Percentiles rank a stretch among this genome's conserved stretches.
phyloP scores from a whole-genome alignment of 495 filamentous ascomycete genomes.

The Aspergillus steynii region DNA sequence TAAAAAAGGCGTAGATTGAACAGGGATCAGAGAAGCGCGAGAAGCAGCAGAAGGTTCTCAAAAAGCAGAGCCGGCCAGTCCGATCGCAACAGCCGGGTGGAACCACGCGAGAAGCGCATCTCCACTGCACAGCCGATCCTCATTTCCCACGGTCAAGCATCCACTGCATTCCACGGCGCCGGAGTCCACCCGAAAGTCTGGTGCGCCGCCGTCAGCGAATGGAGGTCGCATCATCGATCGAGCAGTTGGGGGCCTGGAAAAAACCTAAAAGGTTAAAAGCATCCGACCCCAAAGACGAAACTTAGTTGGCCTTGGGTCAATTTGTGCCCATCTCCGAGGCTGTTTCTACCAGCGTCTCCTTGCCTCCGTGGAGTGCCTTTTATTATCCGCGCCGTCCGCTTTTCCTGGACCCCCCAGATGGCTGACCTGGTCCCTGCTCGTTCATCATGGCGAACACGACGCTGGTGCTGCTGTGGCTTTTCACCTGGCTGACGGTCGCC shows the following conservation, averaged over 20 bases:
- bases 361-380: not conserved
- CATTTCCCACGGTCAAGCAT: not conserved
- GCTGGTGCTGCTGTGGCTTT: slow-evolving; percentile 30
- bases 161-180: not conserved
- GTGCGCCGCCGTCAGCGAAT: not conserved
- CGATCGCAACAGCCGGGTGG: not conserved
- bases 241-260: not conserved
- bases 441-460: slow-evolving; percentile 16
- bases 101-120: not conserved
- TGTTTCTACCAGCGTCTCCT: not conserved
- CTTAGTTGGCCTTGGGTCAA: not conserved
- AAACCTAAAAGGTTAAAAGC: not conserved
- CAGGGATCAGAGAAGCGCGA: not conserved
- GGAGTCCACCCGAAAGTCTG: not conserved
- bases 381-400: not conserved
- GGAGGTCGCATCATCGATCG: not conserved
- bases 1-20: not conserved
- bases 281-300: not conserved
- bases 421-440: slow-evolving; percentile 2
- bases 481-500: slow-evolving; percentile 26
- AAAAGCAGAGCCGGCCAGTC: not conserved
- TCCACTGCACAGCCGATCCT: not conserved
- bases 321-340: not conserved
- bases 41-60: not conserved
- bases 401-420: not conserved